These are phyloP conservation scores for Podaxis mareebaensis DNA, from an alignment of 768 basidiomycete species.

Conservation along the genomic window DNA sequence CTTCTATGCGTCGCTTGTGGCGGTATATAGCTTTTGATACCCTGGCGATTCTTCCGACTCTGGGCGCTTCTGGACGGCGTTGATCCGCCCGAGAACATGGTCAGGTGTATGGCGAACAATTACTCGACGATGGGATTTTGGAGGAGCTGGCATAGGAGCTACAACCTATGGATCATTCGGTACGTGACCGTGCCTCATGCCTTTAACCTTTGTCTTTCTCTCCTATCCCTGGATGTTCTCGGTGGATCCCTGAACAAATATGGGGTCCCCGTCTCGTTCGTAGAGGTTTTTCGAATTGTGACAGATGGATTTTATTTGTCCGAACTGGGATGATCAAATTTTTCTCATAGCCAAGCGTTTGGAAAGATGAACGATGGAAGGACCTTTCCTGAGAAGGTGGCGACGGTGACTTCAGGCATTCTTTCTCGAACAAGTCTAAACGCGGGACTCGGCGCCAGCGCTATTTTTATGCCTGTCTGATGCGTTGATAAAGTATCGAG, in stretches of 20 bases:
- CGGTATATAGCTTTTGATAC: conserved; percentile 75
- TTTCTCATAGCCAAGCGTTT: background rate
- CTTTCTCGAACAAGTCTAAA: background rate
- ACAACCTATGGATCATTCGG: conserved; percentile 95
- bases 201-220: background rate
- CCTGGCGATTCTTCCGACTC: conserved; percentile 96
- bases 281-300: background rate
- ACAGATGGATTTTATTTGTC: background rate
- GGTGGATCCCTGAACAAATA: background rate
- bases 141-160: conserved; percentile 95
- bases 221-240: background rate
- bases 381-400: background rate
- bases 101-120: conserved; percentile 98
- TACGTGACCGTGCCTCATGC: conserved; percentile 29
- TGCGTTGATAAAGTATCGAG: background rate
- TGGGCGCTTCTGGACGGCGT: conserved; percentile 90
- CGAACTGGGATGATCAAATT: background rate
- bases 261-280: background rate
- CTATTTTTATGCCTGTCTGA: background rate
- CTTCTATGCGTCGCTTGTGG: background rate
- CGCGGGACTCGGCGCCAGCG: background rate
- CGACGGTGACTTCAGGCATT: background rate
- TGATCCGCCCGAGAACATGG: conserved; percentile 97
- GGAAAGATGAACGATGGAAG: background rate
- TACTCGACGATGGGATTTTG: conserved; percentile 93